Conservation (phyloP, 1,284 basidiomycete species). For the Amylostereum areolatum region DNA sequence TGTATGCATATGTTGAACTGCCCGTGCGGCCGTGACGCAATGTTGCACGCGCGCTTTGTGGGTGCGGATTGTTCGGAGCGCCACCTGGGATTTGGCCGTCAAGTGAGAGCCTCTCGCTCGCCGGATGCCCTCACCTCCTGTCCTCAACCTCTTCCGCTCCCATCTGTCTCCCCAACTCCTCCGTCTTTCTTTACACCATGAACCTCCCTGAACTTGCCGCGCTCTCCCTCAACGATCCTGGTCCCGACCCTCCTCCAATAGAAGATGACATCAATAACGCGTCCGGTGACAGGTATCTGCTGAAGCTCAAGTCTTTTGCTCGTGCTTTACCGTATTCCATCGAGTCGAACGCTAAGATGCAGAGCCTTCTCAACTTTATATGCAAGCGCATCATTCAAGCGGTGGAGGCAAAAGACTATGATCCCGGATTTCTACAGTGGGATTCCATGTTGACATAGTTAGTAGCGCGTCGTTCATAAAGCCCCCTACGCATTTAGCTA, state of each 20-base stretch:
- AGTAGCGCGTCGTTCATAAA: slow-evolving; percentile 21
- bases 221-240: slow-evolving; percentile 38
- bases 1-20: too few species aligned
- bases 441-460: slow-evolving; percentile 73
- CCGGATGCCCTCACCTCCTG: slow-evolving; percentile 2
- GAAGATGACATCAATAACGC: slow-evolving; percentile 30
- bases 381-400: slow-evolving; percentile 65
- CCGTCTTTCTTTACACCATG: slow-evolving; percentile 25
- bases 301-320: slow-evolving; percentile 56
- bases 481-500: slow-evolving; percentile 13
- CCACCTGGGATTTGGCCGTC: too few species aligned
- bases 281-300: slow-evolving; percentile 39
- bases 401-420: slow-evolving; percentile 76
- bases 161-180: slow-evolving; percentile 9
- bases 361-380: slow-evolving; percentile 75
- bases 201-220: slow-evolving; percentile 42
- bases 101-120: not conserved
- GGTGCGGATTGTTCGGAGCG: too few species aligned
- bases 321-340: slow-evolving; percentile 73
- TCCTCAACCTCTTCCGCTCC: slow-evolving; percentile 5
- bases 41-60: too few species aligned
- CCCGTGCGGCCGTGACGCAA: too few species aligned
- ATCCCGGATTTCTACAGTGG: slow-evolving; percentile 74
- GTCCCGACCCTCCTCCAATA: slow-evolving; percentile 19
- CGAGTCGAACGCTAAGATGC: slow-evolving; percentile 78